Percentiles rank a stretch among this genome's conserved stretches.
Conservation (phyloP, 257 asterid species). For the Hygrophila difformis region DNA sequence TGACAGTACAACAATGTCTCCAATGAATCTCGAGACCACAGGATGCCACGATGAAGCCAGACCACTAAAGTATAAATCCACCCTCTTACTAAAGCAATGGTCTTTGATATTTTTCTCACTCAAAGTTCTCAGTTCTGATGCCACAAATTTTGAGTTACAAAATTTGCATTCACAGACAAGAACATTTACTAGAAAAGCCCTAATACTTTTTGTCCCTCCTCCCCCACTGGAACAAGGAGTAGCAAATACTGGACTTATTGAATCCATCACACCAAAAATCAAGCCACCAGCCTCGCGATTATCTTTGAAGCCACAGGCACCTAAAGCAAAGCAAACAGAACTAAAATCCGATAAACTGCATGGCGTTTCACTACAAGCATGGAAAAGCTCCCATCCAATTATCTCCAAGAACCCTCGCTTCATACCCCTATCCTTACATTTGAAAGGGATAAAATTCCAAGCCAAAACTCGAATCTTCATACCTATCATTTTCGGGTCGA, state of each 20-base stretch:
- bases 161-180: slow-evolving; percentile 54
- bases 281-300: slow-evolving; percentile 15
- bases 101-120: slow-evolving; percentile 15
- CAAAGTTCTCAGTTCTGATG: slow-evolving; percentile 19
- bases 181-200: slow-evolving; percentile 62
- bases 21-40: slow-evolving; percentile 37
- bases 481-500: slow-evolving; percentile 40
- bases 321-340: slow-evolving; percentile 27
- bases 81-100: slow-evolving; percentile 44
- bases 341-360: slow-evolving; percentile 22
- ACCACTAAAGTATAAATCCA: slow-evolving; percentile 51
- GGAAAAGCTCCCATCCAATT: slow-evolving; percentile 47
- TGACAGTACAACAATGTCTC: slow-evolving; percentile 32
- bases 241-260: slow-evolving; percentile 52
- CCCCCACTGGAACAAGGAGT: slow-evolving; percentile 43
- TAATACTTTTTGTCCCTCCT: slow-evolving; percentile 20
- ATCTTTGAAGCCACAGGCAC: slow-evolving; percentile 20
- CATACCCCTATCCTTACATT: slow-evolving; percentile 21
- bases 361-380: slow-evolving; percentile 9
- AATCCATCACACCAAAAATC: slow-evolving; percentile 47
- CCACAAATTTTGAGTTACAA: slow-evolving; percentile 33
- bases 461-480: slow-evolving; percentile 33
- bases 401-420: slow-evolving; percentile 67
- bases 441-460: slow-evolving; percentile 74
- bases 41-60: slow-evolving; percentile 76